phyloP scores from a whole-genome alignment of 1,284 basidiomycete species.

The Naganishia albida region DNA sequence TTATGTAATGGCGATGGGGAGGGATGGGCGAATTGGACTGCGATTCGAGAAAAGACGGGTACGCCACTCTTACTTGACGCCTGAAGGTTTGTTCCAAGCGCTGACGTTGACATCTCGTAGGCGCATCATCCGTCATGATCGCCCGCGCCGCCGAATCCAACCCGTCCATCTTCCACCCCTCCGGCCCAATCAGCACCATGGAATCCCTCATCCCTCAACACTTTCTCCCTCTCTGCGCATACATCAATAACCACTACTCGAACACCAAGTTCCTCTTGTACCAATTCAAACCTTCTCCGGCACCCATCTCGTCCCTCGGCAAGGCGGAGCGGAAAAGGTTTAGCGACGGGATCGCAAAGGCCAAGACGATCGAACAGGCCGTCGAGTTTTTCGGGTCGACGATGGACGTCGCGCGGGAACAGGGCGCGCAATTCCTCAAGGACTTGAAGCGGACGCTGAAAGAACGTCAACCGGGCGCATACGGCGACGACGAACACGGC shows the following conservation, averaged over 20 bases:
- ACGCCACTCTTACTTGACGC: too few species aligned
- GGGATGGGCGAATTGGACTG: constrained; percentile 73
- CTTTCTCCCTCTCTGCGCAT: constrained; percentile 67
- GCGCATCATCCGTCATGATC: constrained; percentile 83
- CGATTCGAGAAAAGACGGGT: constrained; percentile 75
- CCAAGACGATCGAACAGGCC: constrained; percentile 33
- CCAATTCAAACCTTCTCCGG: constrained; percentile 65
- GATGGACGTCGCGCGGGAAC: constrained; percentile 30
- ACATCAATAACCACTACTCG: constrained; percentile 75
- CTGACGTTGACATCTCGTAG: too few species aligned
- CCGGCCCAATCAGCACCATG: constrained; percentile 69
- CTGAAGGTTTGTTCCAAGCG: too few species aligned
- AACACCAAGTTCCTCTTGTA: constrained; percentile 90
- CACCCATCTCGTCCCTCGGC: constrained; percentile 59
- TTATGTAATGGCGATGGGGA: constrained; percentile 93
- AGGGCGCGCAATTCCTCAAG: constrained; percentile 40
- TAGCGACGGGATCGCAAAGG: constrained; percentile 28
- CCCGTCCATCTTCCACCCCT: constrained; percentile 77
- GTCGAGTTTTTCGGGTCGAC: constrained; percentile 37
- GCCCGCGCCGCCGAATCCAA: constrained; percentile 92
- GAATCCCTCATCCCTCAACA: constrained; percentile 72
- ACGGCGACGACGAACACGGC: constrained; percentile 30
- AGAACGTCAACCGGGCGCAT: constrained; percentile 30
- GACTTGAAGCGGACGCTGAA: constrained; percentile 37
- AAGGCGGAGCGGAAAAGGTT: constrained; percentile 63